phyloP scores from a whole-genome alignment of 352 stramenopile species.

The Phytopythium vexans region DNA sequence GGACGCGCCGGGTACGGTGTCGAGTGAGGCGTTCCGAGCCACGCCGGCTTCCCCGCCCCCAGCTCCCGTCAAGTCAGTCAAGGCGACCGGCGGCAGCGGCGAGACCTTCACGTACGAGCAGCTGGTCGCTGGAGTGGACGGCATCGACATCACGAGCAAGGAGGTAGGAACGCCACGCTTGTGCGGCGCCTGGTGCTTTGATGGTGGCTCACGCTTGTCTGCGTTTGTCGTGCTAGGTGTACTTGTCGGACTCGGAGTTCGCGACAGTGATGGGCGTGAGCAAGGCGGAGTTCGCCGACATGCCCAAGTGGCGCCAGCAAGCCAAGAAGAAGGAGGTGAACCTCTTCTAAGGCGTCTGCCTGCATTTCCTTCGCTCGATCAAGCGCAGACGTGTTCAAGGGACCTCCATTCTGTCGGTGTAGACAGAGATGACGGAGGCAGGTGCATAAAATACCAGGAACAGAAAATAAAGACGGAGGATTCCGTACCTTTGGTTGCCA shows the following conservation, averaged over 20 bases:
- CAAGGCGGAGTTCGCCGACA: constrained; percentile 53
- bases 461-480: too few species aligned
- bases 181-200: constrained; percentile 12
- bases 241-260: constrained; percentile 83
- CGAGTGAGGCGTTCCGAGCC: constrained; percentile 36
- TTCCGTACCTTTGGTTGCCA: too few species aligned
- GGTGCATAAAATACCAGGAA: too few species aligned
- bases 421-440: too few species aligned
- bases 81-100: constrained; percentile 19
- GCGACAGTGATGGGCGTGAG: constrained; percentile 54
- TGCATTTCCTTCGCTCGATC: neutral
- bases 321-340: constrained; percentile 85
- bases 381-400: too few species aligned
- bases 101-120: constrained; percentile 64
- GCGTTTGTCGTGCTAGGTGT: constrained; percentile 30
- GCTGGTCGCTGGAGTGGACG: constrained; percentile 66
- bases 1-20: constrained; percentile 50
- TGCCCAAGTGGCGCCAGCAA: constrained; percentile 87
- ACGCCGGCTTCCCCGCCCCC: neutral
- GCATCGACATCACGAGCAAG: constrained; percentile 72
- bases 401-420: too few species aligned
- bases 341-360: constrained; percentile 66
- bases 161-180: constrained; percentile 38
- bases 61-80: constrained; percentile 10
- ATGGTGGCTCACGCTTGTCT: neutral